phyloP scores from a whole-genome alignment of 2,329 filamentous ascomycete genomes.

The Penicillium sp. region DNA sequence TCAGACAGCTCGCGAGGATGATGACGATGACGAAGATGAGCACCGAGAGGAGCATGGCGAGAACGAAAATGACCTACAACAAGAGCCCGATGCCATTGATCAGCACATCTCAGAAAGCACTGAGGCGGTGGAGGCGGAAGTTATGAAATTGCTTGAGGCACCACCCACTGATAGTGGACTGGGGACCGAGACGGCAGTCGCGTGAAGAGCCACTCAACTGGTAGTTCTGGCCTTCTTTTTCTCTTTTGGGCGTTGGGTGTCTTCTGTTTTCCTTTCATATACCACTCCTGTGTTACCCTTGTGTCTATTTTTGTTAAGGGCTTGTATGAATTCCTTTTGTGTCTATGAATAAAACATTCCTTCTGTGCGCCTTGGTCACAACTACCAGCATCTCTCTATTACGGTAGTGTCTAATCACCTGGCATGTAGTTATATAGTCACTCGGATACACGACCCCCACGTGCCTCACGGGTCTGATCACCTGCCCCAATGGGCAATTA shows the following conservation, averaged over 20 bases:
- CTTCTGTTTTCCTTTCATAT: conserved; percentile 23
- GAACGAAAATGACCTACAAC: conserved; percentile 12
- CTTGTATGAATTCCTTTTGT: conserved; percentile 19
- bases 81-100: conserved; percentile 13
- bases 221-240: conserved; percentile 4
- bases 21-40: conserved; percentile 16
- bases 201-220: conserved; percentile 2
- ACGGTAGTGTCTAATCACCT: no score
- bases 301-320: conserved; percentile 10
- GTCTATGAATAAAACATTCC: no score
- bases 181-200: conserved; percentile 28
- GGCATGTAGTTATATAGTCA: no score
- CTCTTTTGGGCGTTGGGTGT: conserved; percentile 3
- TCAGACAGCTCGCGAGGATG: conserved; percentile 20
- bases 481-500: conserved; percentile 11
- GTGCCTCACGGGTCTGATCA: no score
- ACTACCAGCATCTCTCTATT: no score
- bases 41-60: conserved; percentile 14
- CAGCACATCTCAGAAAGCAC: conserved; percentile 14
- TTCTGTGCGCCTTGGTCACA: no score
- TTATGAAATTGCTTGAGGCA: conserved; percentile 30
- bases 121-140: conserved; percentile 20
- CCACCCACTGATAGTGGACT: conserved; percentile 30
- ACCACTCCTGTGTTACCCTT: conserved; percentile 24
- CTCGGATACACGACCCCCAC: no score